phyloP scores from a whole-genome alignment of 225 moss, liverwort and hornwort species.

The Polytrichum commune region DNA sequence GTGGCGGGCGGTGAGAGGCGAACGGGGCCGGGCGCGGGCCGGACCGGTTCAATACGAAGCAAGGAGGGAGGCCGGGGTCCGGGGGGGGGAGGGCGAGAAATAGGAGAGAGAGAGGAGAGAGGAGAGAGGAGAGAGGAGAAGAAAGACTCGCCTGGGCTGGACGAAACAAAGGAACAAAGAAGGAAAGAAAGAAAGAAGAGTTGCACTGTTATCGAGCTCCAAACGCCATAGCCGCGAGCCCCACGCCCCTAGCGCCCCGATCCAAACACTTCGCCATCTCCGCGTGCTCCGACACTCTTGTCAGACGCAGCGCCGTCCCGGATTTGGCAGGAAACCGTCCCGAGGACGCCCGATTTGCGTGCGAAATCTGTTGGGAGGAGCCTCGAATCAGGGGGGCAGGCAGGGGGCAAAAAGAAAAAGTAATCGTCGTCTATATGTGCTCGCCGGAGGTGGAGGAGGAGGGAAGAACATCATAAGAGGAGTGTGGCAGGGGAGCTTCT shows the following conservation, averaged over 20 bases:
- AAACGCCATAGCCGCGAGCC: slow-evolving; percentile 41
- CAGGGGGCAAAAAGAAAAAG: background rate
- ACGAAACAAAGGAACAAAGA: too few relatives aligned
- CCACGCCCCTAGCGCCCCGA: slow-evolving; percentile 5
- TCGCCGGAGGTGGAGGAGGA: slow-evolving; percentile 6
- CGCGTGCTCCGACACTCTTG: slow-evolving; percentile 22
- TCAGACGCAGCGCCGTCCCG: slow-evolving; percentile 5
- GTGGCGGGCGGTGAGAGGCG: slow-evolving; percentile 16
- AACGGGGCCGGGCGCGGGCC: background rate
- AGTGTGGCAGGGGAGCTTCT: background rate
- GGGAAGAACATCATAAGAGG: background rate
- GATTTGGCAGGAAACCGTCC: slow-evolving; percentile 5
- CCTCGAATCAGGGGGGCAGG: background rate
- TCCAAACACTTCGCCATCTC: slow-evolving; percentile 3
- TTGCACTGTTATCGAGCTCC: slow-evolving; percentile 23
- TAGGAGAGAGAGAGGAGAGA: background rate
- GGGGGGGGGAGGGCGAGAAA: background rate
- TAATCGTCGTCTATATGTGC: background rate
- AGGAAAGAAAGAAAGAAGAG: background rate
- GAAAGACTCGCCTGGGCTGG: too few relatives aligned
- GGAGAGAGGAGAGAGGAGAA: background rate
- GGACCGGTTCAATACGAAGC: slow-evolving; percentile 24
- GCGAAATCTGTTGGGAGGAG: background rate
- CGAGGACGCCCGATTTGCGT: slow-evolving; percentile 10
- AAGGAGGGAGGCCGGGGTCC: background rate